Conservation (phyloP, 805 yeast species). For the Kuraishia hungarica region DNA sequence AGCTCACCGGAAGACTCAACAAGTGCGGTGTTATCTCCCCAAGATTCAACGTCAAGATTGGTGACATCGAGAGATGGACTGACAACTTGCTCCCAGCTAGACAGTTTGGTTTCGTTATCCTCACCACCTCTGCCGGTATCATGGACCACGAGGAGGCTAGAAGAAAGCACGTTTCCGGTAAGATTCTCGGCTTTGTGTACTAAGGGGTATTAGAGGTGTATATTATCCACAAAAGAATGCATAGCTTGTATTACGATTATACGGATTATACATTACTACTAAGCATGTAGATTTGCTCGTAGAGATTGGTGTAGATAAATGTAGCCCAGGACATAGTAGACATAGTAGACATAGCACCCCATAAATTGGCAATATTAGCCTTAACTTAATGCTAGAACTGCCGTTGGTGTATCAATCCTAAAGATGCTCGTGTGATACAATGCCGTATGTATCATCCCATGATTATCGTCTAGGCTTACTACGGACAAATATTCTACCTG, state of each 20-base stretch:
- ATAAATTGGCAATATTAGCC: too few relatives aligned
- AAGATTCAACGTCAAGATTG: slow-evolving; percentile 94
- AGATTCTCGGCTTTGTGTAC: slow-evolving; percentile 97
- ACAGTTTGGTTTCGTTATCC: slow-evolving; percentile 97
- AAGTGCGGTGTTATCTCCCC: slow-evolving; percentile 99
- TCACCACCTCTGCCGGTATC: slow-evolving; percentile 98
- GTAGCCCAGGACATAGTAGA: background rate
- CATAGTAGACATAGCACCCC: too few relatives aligned
- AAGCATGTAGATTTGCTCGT: background rate
- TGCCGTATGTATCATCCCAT: too few relatives aligned
- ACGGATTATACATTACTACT: background rate
- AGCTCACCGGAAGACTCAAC: slow-evolving; percentile 97
- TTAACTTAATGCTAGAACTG: too few relatives aligned
- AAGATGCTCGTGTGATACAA: too few relatives aligned
- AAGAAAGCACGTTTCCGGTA: slow-evolving; percentile 99
- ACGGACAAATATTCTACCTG: too few relatives aligned
- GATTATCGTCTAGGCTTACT: too few relatives aligned
- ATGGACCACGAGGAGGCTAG: slow-evolving; percentile 99
- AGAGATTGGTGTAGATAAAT: background rate
- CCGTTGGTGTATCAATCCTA: too few relatives aligned
- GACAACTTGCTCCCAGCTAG: slow-evolving; percentile 98
- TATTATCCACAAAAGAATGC: background rate
- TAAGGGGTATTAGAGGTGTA: slow-evolving; percentile 25
- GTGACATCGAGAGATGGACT: slow-evolving; percentile 97
- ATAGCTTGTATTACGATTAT: background rate